Evolutionary conservation across 805 yeast species (phyloP).

Genomic region (Cyberlindnera xylosilytica): DNA sequence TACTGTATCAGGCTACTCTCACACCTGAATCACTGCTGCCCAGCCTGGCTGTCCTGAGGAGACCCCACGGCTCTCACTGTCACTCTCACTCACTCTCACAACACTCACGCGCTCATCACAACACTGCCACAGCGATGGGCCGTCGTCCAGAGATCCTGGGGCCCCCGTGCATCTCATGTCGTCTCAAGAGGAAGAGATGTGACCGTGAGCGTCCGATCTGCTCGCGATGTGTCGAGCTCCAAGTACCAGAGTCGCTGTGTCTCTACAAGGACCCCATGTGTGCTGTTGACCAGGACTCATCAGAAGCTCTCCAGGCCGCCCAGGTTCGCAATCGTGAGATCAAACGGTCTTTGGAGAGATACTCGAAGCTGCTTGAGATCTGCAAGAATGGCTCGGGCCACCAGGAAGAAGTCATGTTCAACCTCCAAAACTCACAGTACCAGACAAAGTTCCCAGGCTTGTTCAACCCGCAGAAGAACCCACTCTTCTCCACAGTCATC

Average conservation of each 20-base stretch:
- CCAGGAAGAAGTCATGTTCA: slow-evolving; percentile 1
- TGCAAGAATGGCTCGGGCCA: neutral
- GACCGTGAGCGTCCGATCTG: slow-evolving; percentile 8
- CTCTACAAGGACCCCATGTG: slow-evolving; percentile 4
- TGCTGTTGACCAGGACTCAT: neutral
- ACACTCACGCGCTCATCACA: too few relatives aligned
- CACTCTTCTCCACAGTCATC: slow-evolving; percentile 8
- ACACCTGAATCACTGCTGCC: too few relatives aligned
- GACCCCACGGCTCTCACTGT: too few relatives aligned
- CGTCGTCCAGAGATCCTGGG: neutral
- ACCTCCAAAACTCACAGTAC: neutral
- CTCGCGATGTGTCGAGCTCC: slow-evolving; percentile 11
- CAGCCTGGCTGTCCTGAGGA: too few relatives aligned
- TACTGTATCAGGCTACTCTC: too few relatives aligned
- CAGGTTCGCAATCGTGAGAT: slow-evolving; percentile 1
- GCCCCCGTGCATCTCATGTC: slow-evolving; percentile 11
- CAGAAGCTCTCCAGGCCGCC: neutral
- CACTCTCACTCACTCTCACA: too few relatives aligned
- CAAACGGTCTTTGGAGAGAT: neutral
- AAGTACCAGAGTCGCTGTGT: slow-evolving; percentile 9
- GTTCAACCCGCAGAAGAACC: slow-evolving; percentile 6
- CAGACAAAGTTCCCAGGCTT: neutral
- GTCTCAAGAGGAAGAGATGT: slow-evolving; percentile 11
- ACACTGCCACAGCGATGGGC: neutral
- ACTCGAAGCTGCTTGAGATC: neutral